Evolutionary conservation across 768 basidiomycete genomes (phyloP).

Genomic region (Xerocomus spinulosus): DNA sequence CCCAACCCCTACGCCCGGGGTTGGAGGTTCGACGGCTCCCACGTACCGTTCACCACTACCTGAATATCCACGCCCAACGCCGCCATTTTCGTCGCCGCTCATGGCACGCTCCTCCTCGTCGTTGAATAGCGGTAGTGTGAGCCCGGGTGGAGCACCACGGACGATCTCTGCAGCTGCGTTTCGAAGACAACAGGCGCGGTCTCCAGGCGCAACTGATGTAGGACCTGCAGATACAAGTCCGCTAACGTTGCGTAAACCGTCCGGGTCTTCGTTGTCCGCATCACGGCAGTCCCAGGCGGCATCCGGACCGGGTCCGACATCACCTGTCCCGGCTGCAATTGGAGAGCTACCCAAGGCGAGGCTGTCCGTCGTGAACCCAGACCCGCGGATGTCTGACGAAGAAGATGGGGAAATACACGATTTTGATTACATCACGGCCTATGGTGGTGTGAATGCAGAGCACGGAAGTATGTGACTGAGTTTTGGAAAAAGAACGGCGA

Average conservation of each 20-base stretch:
- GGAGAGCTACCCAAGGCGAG: slow-evolving; percentile 8
- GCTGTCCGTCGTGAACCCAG: slow-evolving; percentile 29
- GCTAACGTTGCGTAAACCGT: slow-evolving; percentile 45
- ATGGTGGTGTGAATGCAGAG: slow-evolving; percentile 33
- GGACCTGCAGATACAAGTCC: slow-evolving; percentile 44
- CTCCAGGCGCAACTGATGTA: slow-evolving; percentile 19
- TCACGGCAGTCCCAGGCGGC: background rate
- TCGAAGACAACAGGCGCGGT: slow-evolving; percentile 44
- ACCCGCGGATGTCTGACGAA: slow-evolving; percentile 24
- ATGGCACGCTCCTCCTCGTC: slow-evolving; percentile 34
- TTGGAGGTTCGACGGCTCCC: slow-evolving; percentile 1
- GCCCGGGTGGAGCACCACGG: slow-evolving; percentile 36
- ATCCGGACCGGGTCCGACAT: slow-evolving; percentile 9
- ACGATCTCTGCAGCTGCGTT: slow-evolving; percentile 79
- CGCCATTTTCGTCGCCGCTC: slow-evolving; percentile 27
- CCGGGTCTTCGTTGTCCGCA: slow-evolving; percentile 31
- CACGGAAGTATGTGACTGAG: slow-evolving; percentile 49
- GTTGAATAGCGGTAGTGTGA: slow-evolving; percentile 20
- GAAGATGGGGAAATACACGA: slow-evolving; percentile 30
- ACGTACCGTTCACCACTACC: slow-evolving; percentile 35
- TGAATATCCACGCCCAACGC: slow-evolving; percentile 41
- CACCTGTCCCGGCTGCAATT: slow-evolving; percentile 29
- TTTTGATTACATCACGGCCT: slow-evolving; percentile 58
- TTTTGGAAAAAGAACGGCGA: slow-evolving; percentile 30
- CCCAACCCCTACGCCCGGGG: slow-evolving; percentile 1